Percentiles rank a stretch among this genome's conserved stretches.
phyloP scores from a whole-genome alignment of 1,284 basidiomycete genomes.

The Microbotryomycetes sp. region DNA sequence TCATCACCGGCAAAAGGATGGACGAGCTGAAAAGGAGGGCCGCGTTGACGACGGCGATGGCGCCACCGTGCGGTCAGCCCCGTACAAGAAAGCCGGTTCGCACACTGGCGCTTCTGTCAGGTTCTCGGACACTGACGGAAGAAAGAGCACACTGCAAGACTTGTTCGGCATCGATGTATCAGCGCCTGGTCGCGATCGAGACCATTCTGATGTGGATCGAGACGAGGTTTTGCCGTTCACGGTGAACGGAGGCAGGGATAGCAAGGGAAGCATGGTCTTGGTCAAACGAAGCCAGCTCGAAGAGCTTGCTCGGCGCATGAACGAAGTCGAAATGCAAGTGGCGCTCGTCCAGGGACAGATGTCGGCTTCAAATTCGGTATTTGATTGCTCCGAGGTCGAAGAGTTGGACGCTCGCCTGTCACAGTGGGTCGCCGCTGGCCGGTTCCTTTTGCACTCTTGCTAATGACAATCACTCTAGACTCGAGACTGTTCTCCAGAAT shows the following conservation, averaged over 20 bases:
- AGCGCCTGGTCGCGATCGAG: neutral
- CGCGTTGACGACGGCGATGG: neutral
- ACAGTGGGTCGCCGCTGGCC: neutral
- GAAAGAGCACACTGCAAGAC: neutral
- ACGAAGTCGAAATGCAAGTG: constrained; percentile 18
- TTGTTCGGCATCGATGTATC: constrained; percentile 21
- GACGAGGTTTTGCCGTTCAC: neutral
- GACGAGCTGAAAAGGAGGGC: neutral
- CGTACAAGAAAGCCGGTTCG: neutral
- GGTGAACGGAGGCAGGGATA: neutral
- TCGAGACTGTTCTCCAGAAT: neutral
- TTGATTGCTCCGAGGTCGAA: neutral
- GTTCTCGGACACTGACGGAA: neutral
- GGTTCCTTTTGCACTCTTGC: neutral
- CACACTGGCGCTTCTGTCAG: neutral
- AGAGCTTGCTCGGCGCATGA: constrained; percentile 8
- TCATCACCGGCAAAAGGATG: neutral
- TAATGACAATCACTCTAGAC: neutral
- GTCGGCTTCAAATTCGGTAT: neutral
- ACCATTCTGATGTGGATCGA: neutral
- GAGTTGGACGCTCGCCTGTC: neutral
- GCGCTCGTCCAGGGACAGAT: constrained; percentile 2
- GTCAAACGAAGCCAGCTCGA: constrained; percentile 23
- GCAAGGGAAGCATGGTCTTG: constrained; percentile 25
- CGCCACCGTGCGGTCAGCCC: neutral